A percentile compares a stretch with the other conserved stretches of the same genome.
These are phyloP conservation scores for Lentinula boryana DNA, from an alignment of 768 basidiomycete species.

Conservation along the genomic window DNA sequence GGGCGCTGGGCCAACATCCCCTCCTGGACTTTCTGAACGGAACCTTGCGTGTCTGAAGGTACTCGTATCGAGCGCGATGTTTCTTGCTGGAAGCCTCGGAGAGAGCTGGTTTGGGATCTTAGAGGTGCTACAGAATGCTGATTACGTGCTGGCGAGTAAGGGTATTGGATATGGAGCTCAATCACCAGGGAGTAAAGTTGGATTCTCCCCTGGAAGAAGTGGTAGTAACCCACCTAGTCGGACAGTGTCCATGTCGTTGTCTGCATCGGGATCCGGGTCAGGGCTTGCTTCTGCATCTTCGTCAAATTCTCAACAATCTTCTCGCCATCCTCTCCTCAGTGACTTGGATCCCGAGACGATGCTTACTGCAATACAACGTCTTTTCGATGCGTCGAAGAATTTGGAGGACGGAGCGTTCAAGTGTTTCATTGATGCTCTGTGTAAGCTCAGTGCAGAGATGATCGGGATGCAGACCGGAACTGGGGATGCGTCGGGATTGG, in stretches of 20 bases:
- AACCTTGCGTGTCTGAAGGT: constrained; percentile 91
- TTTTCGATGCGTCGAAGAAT: constrained; percentile 84
- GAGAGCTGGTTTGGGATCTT: constrained; percentile 89
- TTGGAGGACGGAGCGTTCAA: constrained; percentile 80
- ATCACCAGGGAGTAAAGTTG: constrained; percentile 24
- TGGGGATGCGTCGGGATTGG: constrained; percentile 15
- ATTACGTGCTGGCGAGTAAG: constrained; percentile 77
- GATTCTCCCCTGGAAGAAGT: constrained; percentile 24
- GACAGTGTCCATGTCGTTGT: constrained; percentile 26
- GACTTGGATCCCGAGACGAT: constrained; percentile 77
- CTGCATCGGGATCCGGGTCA: constrained; percentile 8
- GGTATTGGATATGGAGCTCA: constrained; percentile 23
- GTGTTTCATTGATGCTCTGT: constrained; percentile 71
- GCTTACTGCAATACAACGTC: constrained; percentile 64
- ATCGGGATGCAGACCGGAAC: constrained; percentile 74
- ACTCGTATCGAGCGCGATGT: constrained; percentile 68
- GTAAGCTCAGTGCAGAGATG: constrained; percentile 88
- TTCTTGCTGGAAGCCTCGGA: constrained; percentile 82
- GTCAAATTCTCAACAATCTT: constrained; percentile 15
- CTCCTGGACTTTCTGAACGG: constrained; percentile 79
- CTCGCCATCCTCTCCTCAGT: constrained; percentile 55
- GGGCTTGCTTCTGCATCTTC: background rate
- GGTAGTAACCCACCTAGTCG: constrained; percentile 26
- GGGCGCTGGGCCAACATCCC: constrained; percentile 30
- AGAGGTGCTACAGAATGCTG: constrained; percentile 91